Evolutionary conservation across 805 yeast species (phyloP).

Genomic region (Soucietia sequanensis): DNA sequence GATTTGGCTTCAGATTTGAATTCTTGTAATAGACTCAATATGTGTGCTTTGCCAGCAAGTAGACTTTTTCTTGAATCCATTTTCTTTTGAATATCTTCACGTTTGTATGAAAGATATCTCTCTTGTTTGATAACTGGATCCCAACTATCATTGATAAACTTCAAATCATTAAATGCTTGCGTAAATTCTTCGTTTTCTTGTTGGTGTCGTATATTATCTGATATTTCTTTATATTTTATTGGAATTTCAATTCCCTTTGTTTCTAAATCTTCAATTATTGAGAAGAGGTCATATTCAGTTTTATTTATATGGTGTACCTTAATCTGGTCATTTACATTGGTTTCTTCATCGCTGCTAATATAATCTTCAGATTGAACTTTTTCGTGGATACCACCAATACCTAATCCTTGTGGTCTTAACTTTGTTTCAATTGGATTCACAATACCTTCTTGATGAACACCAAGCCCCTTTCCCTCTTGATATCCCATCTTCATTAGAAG

Average conservation of each 20-base stretch:
- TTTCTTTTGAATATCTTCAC: constrained; percentile 4
- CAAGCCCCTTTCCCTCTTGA: constrained; percentile 81
- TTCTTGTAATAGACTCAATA: no score
- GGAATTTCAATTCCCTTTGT: constrained; percentile 36
- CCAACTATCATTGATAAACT: constrained; percentile 12
- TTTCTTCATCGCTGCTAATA: constrained; percentile 15
- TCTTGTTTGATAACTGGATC: constrained; percentile 12
- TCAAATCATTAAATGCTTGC: constrained; percentile 13
- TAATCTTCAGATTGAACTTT: constrained; percentile 15
- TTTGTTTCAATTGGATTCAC: constrained; percentile 75
- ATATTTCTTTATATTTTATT: constrained; percentile 26
- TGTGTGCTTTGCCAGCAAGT: no score
- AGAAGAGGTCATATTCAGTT: constrained; percentile 22
- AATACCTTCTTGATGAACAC: constrained; percentile 69
- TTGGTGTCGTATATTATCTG: constrained; percentile 19
- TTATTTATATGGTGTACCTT: constrained; percentile 3
- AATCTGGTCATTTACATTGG: constrained; percentile 22
- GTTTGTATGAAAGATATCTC: constrained; percentile 5
- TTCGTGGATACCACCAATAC: constrained; percentile 66
- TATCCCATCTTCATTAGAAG: constrained; percentile 86
- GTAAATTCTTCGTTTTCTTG: constrained; percentile 8
- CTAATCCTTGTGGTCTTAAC: constrained; percentile 63
- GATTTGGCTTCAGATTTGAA: no score
- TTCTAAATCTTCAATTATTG: constrained; percentile 37
- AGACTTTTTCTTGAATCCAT: constrained; percentile 2